phyloP scores from a whole-genome alignment of 2,329 filamentous ascomycete species.

The Graphiopsis chlorocephala region DNA sequence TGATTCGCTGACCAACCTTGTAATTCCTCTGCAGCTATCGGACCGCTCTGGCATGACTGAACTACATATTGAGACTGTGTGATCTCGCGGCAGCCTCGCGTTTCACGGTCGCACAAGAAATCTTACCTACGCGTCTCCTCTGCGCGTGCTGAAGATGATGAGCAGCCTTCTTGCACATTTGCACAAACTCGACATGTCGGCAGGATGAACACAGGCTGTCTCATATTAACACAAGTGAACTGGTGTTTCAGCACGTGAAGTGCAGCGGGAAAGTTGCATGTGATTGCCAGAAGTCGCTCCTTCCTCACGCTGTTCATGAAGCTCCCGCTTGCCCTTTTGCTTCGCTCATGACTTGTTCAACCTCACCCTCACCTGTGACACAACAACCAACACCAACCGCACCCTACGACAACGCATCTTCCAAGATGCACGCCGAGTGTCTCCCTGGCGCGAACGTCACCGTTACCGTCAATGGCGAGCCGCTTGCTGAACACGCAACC shows the following conservation, averaged over 20 bases:
- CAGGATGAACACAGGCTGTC: neutral
- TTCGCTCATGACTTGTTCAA: neutral
- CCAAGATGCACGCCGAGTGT: neutral
- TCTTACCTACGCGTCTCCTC: neutral
- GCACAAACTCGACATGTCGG: neutral
- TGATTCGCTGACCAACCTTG: neutral
- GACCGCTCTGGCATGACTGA: too few species aligned
- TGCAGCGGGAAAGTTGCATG: neutral
- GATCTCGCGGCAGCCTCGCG: neutral
- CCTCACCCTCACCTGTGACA: neutral
- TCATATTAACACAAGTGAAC: neutral
- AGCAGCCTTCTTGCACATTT: neutral
- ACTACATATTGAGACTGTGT: too few species aligned
- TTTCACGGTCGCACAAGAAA: neutral
- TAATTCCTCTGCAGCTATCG: neutral
- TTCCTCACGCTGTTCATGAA: neutral
- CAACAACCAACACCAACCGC: neutral
- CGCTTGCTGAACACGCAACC: constrained; percentile 20
- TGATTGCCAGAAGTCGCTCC: neutral
- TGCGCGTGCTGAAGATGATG: too few species aligned
- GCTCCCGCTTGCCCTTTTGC: neutral
- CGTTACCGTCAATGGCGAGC: constrained; percentile 13
- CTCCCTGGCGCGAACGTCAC: constrained; percentile 16
- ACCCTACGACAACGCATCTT: neutral
- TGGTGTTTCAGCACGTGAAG: neutral